These are phyloP conservation scores for Stachybotrys echinatus DNA, from an alignment of 2,329 filamentous ascomycete genomes.

Conservation along the genomic window DNA sequence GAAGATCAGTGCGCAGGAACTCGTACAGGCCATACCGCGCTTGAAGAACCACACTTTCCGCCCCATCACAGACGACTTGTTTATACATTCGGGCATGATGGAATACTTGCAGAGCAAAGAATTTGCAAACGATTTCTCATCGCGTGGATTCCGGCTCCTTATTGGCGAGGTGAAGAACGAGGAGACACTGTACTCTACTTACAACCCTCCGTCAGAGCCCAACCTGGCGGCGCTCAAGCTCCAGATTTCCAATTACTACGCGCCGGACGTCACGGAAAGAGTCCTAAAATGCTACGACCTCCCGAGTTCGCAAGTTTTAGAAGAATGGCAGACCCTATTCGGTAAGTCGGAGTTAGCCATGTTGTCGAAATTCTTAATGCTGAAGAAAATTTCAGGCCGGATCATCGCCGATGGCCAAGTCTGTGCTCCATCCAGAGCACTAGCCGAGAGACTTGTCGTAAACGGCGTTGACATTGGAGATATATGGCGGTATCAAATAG, in stretches of 20 bases:
- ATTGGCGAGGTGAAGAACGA: constrained; percentile 39
- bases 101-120: constrained; percentile 28
- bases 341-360: too few species aligned
- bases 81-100: constrained; percentile 31
- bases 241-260: constrained; percentile 38
- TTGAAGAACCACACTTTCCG: constrained; percentile 40
- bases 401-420: constrained; percentile 36
- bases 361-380: too few species aligned
- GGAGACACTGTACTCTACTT: constrained; percentile 35
- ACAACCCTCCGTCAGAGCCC: constrained; percentile 26
- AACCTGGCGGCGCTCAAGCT: constrained; percentile 26
- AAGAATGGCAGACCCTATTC: constrained; percentile 31
- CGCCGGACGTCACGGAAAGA: constrained; percentile 27
- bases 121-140: constrained; percentile 31
- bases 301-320: constrained; percentile 19
- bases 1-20: constrained; percentile 19
- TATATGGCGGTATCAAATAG: constrained; percentile 36
- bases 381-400: too few species aligned
- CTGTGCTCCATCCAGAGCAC: constrained; percentile 26
- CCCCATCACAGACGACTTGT: constrained; percentile 34
- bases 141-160: constrained; percentile 26
- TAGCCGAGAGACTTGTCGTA: constrained; percentile 20
- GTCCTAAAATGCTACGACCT: constrained; percentile 28
- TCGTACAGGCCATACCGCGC: constrained; percentile 27
- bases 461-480: constrained; percentile 26